Base-by-base conservation (phyloP, 1,139 yeast species). In the Saccharomycopsis hybrid region DNA sequence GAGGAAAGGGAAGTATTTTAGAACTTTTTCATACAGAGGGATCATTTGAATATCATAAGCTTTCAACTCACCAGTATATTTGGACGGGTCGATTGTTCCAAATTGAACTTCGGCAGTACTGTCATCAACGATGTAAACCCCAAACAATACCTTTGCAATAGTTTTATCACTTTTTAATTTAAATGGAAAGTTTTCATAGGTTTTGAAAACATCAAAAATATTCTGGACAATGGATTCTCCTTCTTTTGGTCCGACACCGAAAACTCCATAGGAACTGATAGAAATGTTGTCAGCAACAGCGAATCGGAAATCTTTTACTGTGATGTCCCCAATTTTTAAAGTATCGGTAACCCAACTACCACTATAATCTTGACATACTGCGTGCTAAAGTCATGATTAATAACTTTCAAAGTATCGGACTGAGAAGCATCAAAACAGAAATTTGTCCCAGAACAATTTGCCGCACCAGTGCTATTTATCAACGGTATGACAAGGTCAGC, bases 401-500 rank as follows among this genome's bases (percentile, higher is more conserved):
- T 58, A 2, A 61, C 52, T 11, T 56, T 46, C n/a, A 13, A 44
- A 33, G 29, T 33, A 3, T 11, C 9, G 27, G 61, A 56, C 7
- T 24, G 69, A 63, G 24, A 65, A 57, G 30, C 72, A 62, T 51
- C 59, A 58, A 59, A 73, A 35, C 36, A 24, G 3, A 35, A 35
- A 44, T 33, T 45, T 13, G 35, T 18, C 11, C 30, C 28, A n/a
- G 9, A 41, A 41, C 41, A 49, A 18, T 45, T 41, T n/a, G 35
- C 29, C n/a, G 43, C 13, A 3, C 43, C 35, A 27, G 24, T 30
- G 24, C 24, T 3, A 4, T 30, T 27, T 11, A 13, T 7, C 7
- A 9, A 11, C 48, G 27, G 50, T 31, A 81, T 76, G 87, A 88
- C 82, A 55, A 81, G 65, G 61, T 82, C 89, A 7, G 84, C 70